These are phyloP conservation scores for Dioscorea cayenensis DNA, from an alignment of 116 monocot species.

Conservation along the genomic window DNA sequence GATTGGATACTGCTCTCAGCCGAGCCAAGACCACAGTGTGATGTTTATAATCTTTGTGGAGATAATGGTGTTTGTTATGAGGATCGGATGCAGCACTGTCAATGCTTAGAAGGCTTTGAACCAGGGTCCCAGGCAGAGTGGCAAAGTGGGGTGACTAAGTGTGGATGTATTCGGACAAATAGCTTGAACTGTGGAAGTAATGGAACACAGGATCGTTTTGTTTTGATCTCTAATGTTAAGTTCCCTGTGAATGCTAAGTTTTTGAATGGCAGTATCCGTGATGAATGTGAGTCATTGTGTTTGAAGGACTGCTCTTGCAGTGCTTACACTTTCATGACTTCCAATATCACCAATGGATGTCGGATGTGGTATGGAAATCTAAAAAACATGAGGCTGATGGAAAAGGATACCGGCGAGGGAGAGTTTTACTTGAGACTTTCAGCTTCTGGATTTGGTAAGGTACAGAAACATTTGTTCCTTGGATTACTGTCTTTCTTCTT, in stretches of 20 bases:
- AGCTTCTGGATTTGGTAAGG: slow-evolving; percentile 5
- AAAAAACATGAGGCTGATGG: neutral
- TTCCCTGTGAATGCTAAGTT: slow-evolving; percentile 8
- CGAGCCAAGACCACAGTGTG: neutral
- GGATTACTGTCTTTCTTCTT: neutral
- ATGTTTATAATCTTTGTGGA: neutral
- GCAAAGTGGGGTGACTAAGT: neutral
- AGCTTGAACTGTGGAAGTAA: neutral
- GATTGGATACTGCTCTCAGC: neutral
- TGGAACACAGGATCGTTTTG: neutral
- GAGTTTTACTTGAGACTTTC: slow-evolving; percentile 15
- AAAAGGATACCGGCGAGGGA: neutral
- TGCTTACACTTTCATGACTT: slow-evolving; percentile 2
- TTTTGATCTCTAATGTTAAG: neutral
- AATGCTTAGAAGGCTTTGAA: neutral
- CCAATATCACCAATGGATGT: neutral
- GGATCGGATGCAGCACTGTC: neutral
- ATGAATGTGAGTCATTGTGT: slow-evolving; percentile 5
- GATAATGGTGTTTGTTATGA: neutral
- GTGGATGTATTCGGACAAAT: neutral
- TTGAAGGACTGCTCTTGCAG: slow-evolving; percentile 18
- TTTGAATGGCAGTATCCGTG: neutral
- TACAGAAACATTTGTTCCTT: neutral
- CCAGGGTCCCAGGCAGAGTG: neutral
- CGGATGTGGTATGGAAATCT: slow-evolving; percentile 18